Percentiles rank a stretch among this genome's conserved stretches.
These are phyloP conservation scores for Nemania sp. DNA, from an alignment of 2,329 filamentous ascomycete species.

Conservation along the genomic window DNA sequence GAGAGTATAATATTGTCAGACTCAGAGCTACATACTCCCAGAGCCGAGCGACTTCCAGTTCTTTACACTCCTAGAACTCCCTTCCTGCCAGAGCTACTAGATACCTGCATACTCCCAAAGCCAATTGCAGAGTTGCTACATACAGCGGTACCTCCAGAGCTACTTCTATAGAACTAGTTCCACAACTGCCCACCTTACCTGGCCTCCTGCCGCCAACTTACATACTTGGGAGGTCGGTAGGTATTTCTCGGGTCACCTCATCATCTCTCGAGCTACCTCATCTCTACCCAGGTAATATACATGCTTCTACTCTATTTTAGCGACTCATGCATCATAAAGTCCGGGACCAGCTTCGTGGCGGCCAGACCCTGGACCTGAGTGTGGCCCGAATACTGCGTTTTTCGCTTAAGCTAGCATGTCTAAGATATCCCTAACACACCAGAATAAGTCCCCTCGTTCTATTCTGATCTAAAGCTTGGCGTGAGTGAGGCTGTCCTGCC, in stretches of 20 bases:
- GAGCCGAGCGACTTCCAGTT: too few relatives aligned
- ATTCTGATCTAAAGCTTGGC: slow-evolving; percentile 30
- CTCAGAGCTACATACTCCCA: too few relatives aligned
- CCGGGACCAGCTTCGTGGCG: slow-evolving; percentile 39
- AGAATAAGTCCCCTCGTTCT: slow-evolving; percentile 38
- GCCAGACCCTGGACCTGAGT: slow-evolving; percentile 44
- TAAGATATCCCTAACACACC: slow-evolving; percentile 45
- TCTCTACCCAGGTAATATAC: too few relatives aligned
- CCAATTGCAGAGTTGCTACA: too few relatives aligned
- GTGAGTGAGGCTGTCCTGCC: slow-evolving; percentile 39
- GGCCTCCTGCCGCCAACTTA: too few relatives aligned
- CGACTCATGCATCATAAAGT: neutral
- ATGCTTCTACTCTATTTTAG: neutral
- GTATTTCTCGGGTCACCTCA: neutral
- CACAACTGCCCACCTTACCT: neutral
- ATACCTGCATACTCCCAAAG: too few relatives aligned
- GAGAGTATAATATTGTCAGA: too few relatives aligned
- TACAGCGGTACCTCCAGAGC: too few relatives aligned
- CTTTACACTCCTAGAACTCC: too few relatives aligned
- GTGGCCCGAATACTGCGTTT: slow-evolving; percentile 43
- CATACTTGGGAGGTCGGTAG: neutral
- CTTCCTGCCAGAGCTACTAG: too few relatives aligned
- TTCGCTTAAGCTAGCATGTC: slow-evolving; percentile 43
- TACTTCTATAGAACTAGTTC: too few relatives aligned
- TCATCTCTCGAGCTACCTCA: neutral